Base-by-base conservation (phyloP, 257 asterid genomes). In the Gentiana dahurica region DNA sequence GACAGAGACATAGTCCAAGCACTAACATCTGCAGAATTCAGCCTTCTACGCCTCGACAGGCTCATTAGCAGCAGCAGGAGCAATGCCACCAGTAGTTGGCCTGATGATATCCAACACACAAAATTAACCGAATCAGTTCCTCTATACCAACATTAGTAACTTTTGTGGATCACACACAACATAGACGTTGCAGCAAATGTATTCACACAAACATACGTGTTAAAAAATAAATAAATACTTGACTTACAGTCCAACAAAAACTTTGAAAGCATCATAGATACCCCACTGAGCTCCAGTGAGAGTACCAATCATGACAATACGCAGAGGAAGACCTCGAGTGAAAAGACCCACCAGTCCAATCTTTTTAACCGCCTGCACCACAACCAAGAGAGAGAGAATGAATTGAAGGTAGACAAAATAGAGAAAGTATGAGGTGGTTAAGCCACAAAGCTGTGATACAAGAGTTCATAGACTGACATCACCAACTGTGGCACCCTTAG, bases 201-300 rank as follows among this genome's bases (percentile, higher is more conserved):
- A 24, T 24, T 24, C 24, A 24, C 24, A 41, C 46, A 41, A 5
- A 10, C 46, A 3, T 10, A 41, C 9, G 8, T 4, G 46, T 10
- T 41, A 7, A 41, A 24, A 41, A 41, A 41, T 39, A 39, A 39
- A 39, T 39, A 3, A 39, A 39, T 41, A 41, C 6, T 41, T 41
- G 24, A 76, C 94, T 85, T 86, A 89, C 97, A 89, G 77, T 53
- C 97, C 97, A 59, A 81, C 94, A 53, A 72, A 89, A 57, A 89
- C 95, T 79, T 89, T 89, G 83, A 89, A 85, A 50, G 97, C 94
- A 60, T 89, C 97, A 56, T 89, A 89, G 79, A 89, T 78, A 35
- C 97, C 97, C 97, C 97, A 89, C 55, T 89, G 97, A n/a, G 95
- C 94, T 54, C 97, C 97, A n/a, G 97, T 85, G 46, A 89, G 95